Percentiles rank a stretch among this genome's conserved stretches.
Conservation (phyloP, 192 early-diverging fungal species). For the Tieghemiomyces parasiticus region DNA sequence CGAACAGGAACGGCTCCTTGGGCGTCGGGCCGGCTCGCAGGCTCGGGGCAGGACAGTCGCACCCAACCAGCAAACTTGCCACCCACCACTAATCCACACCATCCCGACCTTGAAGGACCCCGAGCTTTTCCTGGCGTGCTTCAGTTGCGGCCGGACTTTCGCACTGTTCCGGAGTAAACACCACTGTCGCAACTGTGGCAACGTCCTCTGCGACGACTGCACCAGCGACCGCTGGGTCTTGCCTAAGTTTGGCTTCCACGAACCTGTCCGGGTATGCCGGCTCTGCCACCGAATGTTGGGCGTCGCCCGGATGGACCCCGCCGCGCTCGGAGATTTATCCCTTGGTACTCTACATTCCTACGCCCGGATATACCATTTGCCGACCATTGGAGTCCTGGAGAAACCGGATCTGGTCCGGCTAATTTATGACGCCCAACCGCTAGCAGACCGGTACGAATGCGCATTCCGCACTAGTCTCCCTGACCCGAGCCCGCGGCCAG, state of each 20-base stretch:
- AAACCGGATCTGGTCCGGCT: slow-evolving; percentile 5
- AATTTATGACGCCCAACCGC: neutral
- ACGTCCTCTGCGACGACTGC: slow-evolving; percentile 6
- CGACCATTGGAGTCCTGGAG: neutral
- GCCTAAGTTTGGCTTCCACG: neutral
- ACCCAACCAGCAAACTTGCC: too few species aligned
- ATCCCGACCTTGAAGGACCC: neutral
- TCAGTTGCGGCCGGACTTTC: neutral
- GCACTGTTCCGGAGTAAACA: neutral
- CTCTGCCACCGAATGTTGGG: slow-evolving; percentile 7
- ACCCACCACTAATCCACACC: neutral
- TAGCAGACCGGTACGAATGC: neutral
- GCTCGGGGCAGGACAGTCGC: too few species aligned
- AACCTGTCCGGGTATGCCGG: slow-evolving; percentile 4
- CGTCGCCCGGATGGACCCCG: neutral
- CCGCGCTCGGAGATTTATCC: neutral
- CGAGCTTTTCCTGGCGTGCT: neutral
- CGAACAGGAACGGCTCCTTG: too few species aligned
- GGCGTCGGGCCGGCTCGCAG: too few species aligned
- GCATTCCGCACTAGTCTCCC: slow-evolving; percentile 2
- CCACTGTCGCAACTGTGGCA: slow-evolving; percentile 10
- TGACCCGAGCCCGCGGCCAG: neutral
- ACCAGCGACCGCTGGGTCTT: slow-evolving; percentile 1
- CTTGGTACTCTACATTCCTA: neutral
- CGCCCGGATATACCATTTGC: neutral